phyloP scores from a whole-genome alignment of 148 eudicot species.

The Cornus controversa region DNA sequence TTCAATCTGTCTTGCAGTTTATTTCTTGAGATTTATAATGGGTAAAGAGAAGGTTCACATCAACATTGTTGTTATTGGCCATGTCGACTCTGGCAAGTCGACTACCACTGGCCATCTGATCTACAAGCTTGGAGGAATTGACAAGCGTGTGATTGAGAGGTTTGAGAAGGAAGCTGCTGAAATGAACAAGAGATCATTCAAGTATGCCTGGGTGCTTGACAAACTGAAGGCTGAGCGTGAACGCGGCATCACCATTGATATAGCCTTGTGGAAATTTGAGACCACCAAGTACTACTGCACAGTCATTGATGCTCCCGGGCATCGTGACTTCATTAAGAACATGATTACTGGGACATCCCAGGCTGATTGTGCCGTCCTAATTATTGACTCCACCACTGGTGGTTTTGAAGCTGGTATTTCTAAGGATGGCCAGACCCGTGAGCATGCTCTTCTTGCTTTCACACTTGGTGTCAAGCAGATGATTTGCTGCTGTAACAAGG shows the following conservation, averaged over 20 bases:
- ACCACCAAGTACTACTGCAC: slow-evolving; percentile 51
- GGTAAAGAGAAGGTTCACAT: slow-evolving; percentile 44
- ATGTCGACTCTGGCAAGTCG: slow-evolving; percentile 51
- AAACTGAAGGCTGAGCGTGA: slow-evolving; percentile 51
- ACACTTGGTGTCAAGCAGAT: slow-evolving; percentile 46
- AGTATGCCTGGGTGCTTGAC: slow-evolving; percentile 53
- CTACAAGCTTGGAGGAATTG: slow-evolving; percentile 54
- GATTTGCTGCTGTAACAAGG: slow-evolving; percentile 51
- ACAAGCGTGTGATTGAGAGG: slow-evolving; percentile 52
- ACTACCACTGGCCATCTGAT: slow-evolving; percentile 47
- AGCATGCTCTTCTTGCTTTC: slow-evolving; percentile 45
- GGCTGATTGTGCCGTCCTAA: slow-evolving; percentile 48
- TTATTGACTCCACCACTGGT: slow-evolving; percentile 49
- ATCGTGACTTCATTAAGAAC: slow-evolving; percentile 48
- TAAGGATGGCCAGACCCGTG: slow-evolving; percentile 52
- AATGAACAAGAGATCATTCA: slow-evolving; percentile 51
- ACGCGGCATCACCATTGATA: slow-evolving; percentile 48
- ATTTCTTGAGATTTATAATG: slow-evolving; percentile 6
- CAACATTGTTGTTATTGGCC: slow-evolving; percentile 48
- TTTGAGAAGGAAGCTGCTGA: slow-evolving; percentile 53
- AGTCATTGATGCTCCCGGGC: slow-evolving; percentile 50
- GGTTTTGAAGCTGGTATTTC: slow-evolving; percentile 55
- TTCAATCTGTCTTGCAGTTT: background rate
- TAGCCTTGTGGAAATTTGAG: slow-evolving; percentile 48
- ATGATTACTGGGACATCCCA: slow-evolving; percentile 51